Evolutionary conservation across 1,284 basidiomycete genomes (phyloP).

Genomic region (Sutorius eximius): DNA sequence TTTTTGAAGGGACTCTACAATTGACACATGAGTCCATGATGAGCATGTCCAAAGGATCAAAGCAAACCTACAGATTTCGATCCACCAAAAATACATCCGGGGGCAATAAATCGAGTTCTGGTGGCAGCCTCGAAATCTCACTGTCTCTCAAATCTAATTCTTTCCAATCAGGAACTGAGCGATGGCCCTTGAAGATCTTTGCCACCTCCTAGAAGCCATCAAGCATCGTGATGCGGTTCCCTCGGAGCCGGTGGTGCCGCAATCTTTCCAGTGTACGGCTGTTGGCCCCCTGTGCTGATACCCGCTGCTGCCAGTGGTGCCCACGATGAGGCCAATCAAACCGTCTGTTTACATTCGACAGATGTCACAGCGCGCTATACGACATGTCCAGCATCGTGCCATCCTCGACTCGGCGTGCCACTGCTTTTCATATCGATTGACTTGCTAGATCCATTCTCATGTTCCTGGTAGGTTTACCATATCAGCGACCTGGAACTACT

Average conservation of each 20-base stretch:
- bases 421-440: slow-evolving; percentile 10
- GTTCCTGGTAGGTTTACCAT: slow-evolving; percentile 74
- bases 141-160: slow-evolving; percentile 80
- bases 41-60: background rate
- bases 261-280: slow-evolving; percentile 55
- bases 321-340: slow-evolving; percentile 53
- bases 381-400: slow-evolving; percentile 62
- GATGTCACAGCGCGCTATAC: slow-evolving; percentile 68
- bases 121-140: slow-evolving; percentile 63
- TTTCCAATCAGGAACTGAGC: slow-evolving; percentile 63
- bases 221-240: slow-evolving; percentile 61
- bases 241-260: slow-evolving; percentile 61
- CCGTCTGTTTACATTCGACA: slow-evolving; percentile 45
- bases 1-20: slow-evolving; percentile 25
- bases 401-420: slow-evolving; percentile 37
- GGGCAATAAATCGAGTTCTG: slow-evolving; percentile 69
- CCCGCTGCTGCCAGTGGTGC: too few relatives aligned
- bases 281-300: slow-evolving; percentile 23
- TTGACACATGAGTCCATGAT: slow-evolving; percentile 9
- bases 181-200: slow-evolving; percentile 60
- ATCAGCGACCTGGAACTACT: slow-evolving; percentile 92
- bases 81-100: slow-evolving; percentile 79
- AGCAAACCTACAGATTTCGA: slow-evolving; percentile 70
- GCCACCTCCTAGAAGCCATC: slow-evolving; percentile 62
- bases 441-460: slow-evolving; percentile 3